A percentile compares a stretch with the other conserved stretches of the same genome.
Conservation (phyloP, 805 yeast species). For the Sugiyamaella chiloensis region DNA sequence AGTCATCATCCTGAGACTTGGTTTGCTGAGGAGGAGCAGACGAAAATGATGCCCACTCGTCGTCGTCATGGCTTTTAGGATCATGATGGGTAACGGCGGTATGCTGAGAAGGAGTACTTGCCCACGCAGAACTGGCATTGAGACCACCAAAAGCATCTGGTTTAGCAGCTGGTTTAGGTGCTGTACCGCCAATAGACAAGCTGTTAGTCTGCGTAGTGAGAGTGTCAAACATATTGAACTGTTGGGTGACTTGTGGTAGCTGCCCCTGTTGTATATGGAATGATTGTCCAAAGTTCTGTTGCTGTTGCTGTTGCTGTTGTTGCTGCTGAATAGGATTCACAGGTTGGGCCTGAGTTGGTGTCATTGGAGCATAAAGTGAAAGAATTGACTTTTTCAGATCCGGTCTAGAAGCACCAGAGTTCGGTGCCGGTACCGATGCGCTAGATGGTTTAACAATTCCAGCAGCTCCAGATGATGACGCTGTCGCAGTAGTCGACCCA, state of each 20-base stretch:
- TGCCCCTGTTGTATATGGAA: background rate
- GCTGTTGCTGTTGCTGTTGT: no score
- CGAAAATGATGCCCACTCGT: conserved; percentile 24
- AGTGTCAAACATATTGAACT: conserved; percentile 11
- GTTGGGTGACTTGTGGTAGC: background rate
- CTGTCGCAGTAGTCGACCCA: conserved; percentile 6
- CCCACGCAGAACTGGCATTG: conserved; percentile 17
- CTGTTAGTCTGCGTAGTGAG: conserved; percentile 13
- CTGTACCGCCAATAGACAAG: conserved; percentile 19
- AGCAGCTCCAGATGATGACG: conserved; percentile 8
- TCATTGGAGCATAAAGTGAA: conserved; percentile 57
- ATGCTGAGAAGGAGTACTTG: conserved; percentile 14
- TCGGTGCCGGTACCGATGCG: conserved; percentile 20
- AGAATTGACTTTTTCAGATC: conserved; percentile 90
- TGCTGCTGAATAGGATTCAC: background rate
- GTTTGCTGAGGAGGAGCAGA: conserved; percentile 23
- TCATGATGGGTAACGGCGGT: conserved; percentile 5
- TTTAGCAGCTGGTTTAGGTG: conserved; percentile 2
- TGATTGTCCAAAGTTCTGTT: no score
- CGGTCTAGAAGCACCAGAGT: conserved; percentile 48
- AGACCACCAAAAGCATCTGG: conserved; percentile 15
- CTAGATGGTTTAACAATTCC: conserved; percentile 15
- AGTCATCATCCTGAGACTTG: conserved; percentile 32
- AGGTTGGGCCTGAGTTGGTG: conserved; percentile 7
- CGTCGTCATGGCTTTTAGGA: conserved; percentile 6